phyloP scores from a whole-genome alignment of 106 monocot genomes.

The Narthecium ossifragum region DNA sequence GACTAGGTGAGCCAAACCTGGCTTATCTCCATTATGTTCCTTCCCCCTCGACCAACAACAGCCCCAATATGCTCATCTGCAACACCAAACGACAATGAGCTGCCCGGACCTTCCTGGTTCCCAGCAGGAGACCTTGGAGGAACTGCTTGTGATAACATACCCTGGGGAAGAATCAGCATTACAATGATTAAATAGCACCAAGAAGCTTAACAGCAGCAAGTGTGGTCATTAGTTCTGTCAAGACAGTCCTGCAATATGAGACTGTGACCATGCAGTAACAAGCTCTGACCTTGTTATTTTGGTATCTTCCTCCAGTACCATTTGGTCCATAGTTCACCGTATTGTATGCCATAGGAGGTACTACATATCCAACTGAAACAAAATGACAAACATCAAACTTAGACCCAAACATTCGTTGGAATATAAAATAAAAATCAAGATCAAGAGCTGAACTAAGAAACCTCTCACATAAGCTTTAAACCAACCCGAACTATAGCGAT shows the following conservation, averaged over 20 bases:
- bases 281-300: conserved; percentile 59
- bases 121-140: conserved; percentile 31
- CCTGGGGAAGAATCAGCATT: conserved; percentile 4
- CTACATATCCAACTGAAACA: conserved; percentile 65
- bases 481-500: too few species aligned
- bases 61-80: conserved; percentile 98
- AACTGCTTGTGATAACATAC: conserved; percentile 21
- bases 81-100: conserved; percentile 78
- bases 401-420: too few species aligned
- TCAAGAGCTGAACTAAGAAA: too few species aligned
- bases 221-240: too few species aligned
- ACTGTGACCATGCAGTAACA: not conserved
- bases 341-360: conserved; percentile 59
- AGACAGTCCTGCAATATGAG: not conserved
- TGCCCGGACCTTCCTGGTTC: conserved; percentile 34
- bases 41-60: conserved; percentile 87
- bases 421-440: too few species aligned
- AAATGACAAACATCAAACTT: too few species aligned
- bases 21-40: conserved; percentile 91
- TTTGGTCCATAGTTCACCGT: conserved; percentile 64
- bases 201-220: too few species aligned
- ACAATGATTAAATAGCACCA: too few species aligned
- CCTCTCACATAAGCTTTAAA: too few species aligned
- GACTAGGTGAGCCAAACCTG: too few species aligned
- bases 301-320: conserved; percentile 65